Conservation (phyloP, 495 filamentous ascomycete species). For the Aspergillus conjunctus region DNA sequence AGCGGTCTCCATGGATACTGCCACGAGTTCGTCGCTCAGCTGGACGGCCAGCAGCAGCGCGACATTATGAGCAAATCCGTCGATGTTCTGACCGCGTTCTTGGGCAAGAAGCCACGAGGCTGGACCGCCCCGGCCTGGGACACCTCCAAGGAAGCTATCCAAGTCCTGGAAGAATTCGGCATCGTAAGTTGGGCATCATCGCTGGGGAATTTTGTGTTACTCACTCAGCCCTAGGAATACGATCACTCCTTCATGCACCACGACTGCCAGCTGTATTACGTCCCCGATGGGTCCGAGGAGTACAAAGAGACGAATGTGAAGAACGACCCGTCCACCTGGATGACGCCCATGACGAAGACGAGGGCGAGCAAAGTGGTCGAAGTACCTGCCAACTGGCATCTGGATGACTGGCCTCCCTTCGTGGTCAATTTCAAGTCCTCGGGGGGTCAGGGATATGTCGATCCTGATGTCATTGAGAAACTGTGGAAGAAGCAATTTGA, state of each 20-base stretch:
- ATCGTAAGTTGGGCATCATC: constrained; percentile 28
- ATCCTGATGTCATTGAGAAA: constrained; percentile 55
- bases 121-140: constrained; percentile 58
- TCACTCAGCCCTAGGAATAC: constrained; percentile 37
- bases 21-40: constrained; percentile 53
- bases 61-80: constrained; percentile 56
- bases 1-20: constrained; percentile 59
- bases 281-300: constrained; percentile 51
- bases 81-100: constrained; percentile 42
- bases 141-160: constrained; percentile 49
- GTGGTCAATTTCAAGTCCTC: background rate
- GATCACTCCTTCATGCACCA: constrained; percentile 57
- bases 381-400: constrained; percentile 58
- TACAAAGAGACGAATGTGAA: constrained; percentile 51
- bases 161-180: constrained; percentile 51
- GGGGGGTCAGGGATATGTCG: constrained; percentile 54
- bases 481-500: constrained; percentile 63
- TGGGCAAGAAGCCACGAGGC: constrained; percentile 51
- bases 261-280: constrained; percentile 56
- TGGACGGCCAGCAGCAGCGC: constrained; percentile 52
- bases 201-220: too few species aligned
- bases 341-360: constrained; percentile 51
- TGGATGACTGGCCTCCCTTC: constrained; percentile 59
- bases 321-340: constrained; percentile 54
- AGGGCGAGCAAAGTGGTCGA: constrained; percentile 46